Evolutionary conservation across 129 eudicot genomes (phyloP).

Genomic region (Daucus carota): DH1_v3.0 NC_030388.2:15854001-15854500

Average conservation of each 20-base stretch:
- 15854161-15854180: too few relatives aligned
- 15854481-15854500: conserved; percentile 76
- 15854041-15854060: too few relatives aligned
- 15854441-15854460: too few relatives aligned
- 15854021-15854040: too few relatives aligned
- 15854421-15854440: too few relatives aligned
- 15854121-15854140: too few relatives aligned
- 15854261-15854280: conserved; percentile 56
- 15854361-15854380: background rate
- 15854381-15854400: conserved; percentile 9
- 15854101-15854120: too few relatives aligned
- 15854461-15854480: conserved; percentile 77
- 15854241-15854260: conserved; percentile 31
- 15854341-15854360: conserved; percentile 19
- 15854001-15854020: too few relatives aligned
- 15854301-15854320: conserved; percentile 38
- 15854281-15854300: conserved; percentile 65
- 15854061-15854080: too few relatives aligned
- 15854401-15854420: background rate
- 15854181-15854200: background rate
- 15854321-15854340: conserved; percentile 7
- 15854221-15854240: background rate
- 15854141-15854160: background rate
- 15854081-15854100: too few relatives aligned
- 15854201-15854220: background rate